A percentile compares a stretch with the other conserved stretches of the same genome.
phyloP scores from a whole-genome alignment of 306 rosid genomes.

The Rosa rugosa region DNA sequence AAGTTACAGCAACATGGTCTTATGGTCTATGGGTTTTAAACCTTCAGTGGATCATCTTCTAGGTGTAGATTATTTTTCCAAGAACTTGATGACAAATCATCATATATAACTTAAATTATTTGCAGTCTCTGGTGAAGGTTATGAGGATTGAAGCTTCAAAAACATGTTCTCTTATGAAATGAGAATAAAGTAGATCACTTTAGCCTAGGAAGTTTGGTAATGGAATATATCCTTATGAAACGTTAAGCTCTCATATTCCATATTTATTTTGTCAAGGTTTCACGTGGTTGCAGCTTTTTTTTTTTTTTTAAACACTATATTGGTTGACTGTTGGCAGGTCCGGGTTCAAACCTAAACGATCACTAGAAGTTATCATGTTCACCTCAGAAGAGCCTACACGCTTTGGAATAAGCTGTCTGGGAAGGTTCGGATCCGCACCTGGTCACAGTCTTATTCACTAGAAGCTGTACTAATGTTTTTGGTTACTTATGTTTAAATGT shows the following conservation, averaged over 20 bases:
- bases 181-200: neutral
- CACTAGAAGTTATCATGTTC: slow-evolving; percentile 81
- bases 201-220: neutral
- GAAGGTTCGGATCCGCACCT: slow-evolving; percentile 59
- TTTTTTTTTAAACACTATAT: neutral
- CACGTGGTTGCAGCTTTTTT: neutral
- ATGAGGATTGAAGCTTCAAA: neutral
- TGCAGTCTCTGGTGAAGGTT: neutral
- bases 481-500: neutral
- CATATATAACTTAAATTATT: neutral
- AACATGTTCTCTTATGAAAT: neutral
- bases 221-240: neutral
- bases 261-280: neutral
- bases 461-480: slow-evolving; percentile 14
- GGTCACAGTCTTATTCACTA: slow-evolving; percentile 13
- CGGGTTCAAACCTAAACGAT: slow-evolving; percentile 75
- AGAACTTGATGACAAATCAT: neutral
- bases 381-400: slow-evolving; percentile 99
- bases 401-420: slow-evolving; percentile 90
- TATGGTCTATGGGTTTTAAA: neutral
- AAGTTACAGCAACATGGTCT: neutral
- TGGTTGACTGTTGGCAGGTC: slow-evolving; percentile 50
- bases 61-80: neutral
- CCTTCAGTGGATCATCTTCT: neutral
- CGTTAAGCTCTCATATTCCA: neutral